Evolutionary conservation across 1,284 basidiomycete species (phyloP).

Genomic region (Ustilago vetiveriae): DNA sequence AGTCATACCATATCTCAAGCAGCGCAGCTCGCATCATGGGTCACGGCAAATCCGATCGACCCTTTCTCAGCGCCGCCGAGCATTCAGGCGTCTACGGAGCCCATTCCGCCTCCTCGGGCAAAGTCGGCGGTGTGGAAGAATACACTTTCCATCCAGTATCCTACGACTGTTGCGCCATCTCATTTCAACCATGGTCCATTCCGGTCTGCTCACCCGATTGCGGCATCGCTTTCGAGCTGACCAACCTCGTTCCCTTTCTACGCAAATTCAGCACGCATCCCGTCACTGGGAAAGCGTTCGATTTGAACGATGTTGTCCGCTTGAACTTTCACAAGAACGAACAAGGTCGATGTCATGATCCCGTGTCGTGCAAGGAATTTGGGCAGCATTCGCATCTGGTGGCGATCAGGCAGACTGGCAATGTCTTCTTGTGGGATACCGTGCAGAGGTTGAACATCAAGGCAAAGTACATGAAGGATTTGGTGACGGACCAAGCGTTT

Average conservation of each 20-base stretch:
- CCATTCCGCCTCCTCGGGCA: conserved; percentile 52
- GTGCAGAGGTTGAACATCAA: conserved; percentile 76
- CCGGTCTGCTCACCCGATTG: conserved; percentile 85
- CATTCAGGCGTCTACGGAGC: conserved; percentile 59
- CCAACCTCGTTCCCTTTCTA: conserved; percentile 88
- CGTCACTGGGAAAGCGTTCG: conserved; percentile 82
- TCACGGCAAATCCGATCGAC: conserved; percentile 60
- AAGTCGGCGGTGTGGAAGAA: conserved; percentile 69
- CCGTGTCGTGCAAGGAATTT: conserved; percentile 70
- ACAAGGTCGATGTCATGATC: conserved; percentile 64
- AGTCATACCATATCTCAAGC: too few species aligned
- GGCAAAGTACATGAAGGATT: conserved; percentile 76
- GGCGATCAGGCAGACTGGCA: conserved; percentile 72
- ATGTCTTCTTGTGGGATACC: conserved; percentile 86
- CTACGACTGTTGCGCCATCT: conserved; percentile 90
- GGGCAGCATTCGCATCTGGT: conserved; percentile 70
- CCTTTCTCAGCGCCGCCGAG: conserved; percentile 58
- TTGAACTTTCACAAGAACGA: conserved; percentile 79
- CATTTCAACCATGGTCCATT: conserved; percentile 87
- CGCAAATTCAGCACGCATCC: conserved; percentile 79
- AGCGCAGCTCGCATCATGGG: too few species aligned
- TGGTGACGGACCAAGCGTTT: conserved; percentile 83
- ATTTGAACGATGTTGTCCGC: conserved; percentile 82
- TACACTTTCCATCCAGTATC: conserved; percentile 72
- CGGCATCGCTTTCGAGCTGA: conserved; percentile 63